Percentiles rank a stretch among this genome's conserved stretches.
phyloP scores from a whole-genome alignment of 805 yeast species.

The Lipomyces anomalus region DNA sequence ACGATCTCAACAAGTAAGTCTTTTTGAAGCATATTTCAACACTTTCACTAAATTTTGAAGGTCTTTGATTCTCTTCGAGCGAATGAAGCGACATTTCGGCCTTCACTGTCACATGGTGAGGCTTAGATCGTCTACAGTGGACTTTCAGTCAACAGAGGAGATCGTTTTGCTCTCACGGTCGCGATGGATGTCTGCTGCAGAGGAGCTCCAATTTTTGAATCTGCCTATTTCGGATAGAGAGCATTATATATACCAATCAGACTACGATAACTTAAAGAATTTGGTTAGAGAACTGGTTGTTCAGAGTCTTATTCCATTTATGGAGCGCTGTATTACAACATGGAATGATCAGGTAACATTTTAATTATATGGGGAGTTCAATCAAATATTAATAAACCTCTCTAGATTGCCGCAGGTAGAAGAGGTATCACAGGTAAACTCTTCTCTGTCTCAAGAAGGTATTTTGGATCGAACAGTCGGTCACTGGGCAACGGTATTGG shows the following conservation, averaged over 20 bases:
- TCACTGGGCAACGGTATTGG: slow-evolving; percentile 25
- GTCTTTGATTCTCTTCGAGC: slow-evolving; percentile 38
- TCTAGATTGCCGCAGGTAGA: slow-evolving; percentile 33
- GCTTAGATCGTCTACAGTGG: slow-evolving; percentile 7
- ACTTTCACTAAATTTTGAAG: slow-evolving; percentile 8
- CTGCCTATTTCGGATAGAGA: slow-evolving; percentile 16
- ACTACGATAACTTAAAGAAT: slow-evolving; percentile 39
- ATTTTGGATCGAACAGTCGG: slow-evolving; percentile 40
- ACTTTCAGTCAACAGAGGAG: slow-evolving; percentile 8
- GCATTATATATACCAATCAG: slow-evolving; percentile 21
- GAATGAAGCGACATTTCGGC: slow-evolving; percentile 38
- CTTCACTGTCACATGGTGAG: slow-evolving; percentile 30
- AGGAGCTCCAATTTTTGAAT: slow-evolving; percentile 36
- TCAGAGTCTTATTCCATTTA: slow-evolving; percentile 63
- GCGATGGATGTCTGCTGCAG: slow-evolving; percentile 40
- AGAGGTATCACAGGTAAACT: slow-evolving; percentile 69
- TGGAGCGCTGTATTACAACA: slow-evolving; percentile 70
- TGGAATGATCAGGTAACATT: slow-evolving; percentile 83
- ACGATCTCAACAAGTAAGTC: slow-evolving; percentile 38
- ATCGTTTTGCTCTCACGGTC: slow-evolving; percentile 30
- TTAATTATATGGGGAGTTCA: slow-evolving; percentile 37
- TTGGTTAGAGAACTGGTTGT: slow-evolving; percentile 45
- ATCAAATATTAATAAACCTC: neutral
- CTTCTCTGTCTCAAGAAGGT: slow-evolving; percentile 59
- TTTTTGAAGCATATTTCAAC: neutral